phyloP scores from a whole-genome alignment of 2,329 filamentous ascomycete genomes.

The Fusarium cicatricum region DNA sequence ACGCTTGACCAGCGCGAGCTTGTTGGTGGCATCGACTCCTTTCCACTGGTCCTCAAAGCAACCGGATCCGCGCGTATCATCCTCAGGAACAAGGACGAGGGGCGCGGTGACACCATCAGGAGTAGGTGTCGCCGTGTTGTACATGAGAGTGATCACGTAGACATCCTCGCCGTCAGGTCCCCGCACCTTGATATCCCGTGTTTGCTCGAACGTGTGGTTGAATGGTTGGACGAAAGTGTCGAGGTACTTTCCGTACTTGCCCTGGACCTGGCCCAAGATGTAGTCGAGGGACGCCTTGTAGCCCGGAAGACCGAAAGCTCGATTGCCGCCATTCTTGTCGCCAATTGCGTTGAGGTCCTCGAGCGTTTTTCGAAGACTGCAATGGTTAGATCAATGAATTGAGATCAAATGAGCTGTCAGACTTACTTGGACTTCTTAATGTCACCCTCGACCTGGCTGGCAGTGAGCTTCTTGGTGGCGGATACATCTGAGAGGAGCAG shows the following conservation, averaged over 20 bases:
- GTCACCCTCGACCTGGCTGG: conserved; percentile 37
- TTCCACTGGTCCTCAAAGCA: conserved; percentile 56
- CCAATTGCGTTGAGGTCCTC: conserved; percentile 63
- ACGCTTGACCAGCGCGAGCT: conserved; percentile 56
- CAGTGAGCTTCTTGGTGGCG: conserved; percentile 36
- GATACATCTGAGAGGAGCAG: conserved; percentile 30
- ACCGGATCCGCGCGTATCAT: conserved; percentile 49
- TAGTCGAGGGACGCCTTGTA: conserved; percentile 67
- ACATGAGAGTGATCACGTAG: conserved; percentile 53
- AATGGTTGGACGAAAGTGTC: conserved; percentile 58
- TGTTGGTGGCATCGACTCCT: conserved; percentile 53
- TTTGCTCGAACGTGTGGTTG: conserved; percentile 55
- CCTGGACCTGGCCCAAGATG: conserved; percentile 56
- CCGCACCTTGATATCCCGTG: conserved; percentile 52
- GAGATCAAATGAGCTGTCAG: rapidly evolving
- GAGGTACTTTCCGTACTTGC: conserved; percentile 51
- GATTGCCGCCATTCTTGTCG: conserved; percentile 63
- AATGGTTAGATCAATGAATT: conserved; percentile 4
- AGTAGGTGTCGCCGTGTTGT: conserved; percentile 55
- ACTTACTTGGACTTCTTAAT: conserved; percentile 37
- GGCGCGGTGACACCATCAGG: conserved; percentile 48
- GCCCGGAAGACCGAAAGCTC: conserved; percentile 67
- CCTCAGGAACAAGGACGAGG: conserved; percentile 49
- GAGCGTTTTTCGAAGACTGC: conserved; percentile 62
- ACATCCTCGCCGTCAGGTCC: conserved; percentile 56